Conservation (phyloP, 495 filamentous ascomycete species). For the Bryoglossum gracile region DNA sequence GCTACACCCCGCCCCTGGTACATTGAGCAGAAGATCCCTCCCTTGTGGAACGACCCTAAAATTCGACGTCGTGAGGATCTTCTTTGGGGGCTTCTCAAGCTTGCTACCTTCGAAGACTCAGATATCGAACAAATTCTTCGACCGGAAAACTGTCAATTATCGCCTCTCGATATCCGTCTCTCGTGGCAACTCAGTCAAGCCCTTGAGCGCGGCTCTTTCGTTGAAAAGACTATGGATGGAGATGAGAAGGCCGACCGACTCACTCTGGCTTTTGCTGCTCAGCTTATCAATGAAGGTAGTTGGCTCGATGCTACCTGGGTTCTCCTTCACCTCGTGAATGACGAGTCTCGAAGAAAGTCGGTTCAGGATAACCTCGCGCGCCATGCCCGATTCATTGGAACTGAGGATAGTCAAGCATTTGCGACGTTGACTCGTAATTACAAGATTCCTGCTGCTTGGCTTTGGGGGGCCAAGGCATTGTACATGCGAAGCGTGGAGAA, state of each 20-base stretch:
- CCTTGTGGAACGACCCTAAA: conserved; percentile 42
- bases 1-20: conserved; percentile 54
- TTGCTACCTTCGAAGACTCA: conserved; percentile 51
- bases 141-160: conserved; percentile 52
- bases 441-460: conserved; percentile 65
- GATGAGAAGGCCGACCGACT: conserved; percentile 55
- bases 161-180: conserved; percentile 64
- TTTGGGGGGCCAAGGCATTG: conserved; percentile 82
- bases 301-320: conserved; percentile 67
- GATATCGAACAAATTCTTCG: conserved; percentile 48
- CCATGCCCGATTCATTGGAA: conserved; percentile 49
- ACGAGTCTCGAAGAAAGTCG: conserved; percentile 53
- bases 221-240: conserved; percentile 34
- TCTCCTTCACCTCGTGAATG: conserved; percentile 64
- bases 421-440: conserved; percentile 50
- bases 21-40: conserved; percentile 39
- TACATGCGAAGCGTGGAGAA: conserved; percentile 61
- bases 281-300: conserved; percentile 59
- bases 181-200: conserved; percentile 71
- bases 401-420: conserved; percentile 47
- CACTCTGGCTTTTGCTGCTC: conserved; percentile 62
- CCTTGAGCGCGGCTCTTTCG: conserved; percentile 41
- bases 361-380: conserved; percentile 64
- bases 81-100: conserved; percentile 76
- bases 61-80: conserved; percentile 60